Evolutionary conservation across 2,329 filamentous ascomycete genomes (phyloP).

Genomic region (Talaromyces sp.): DNA sequence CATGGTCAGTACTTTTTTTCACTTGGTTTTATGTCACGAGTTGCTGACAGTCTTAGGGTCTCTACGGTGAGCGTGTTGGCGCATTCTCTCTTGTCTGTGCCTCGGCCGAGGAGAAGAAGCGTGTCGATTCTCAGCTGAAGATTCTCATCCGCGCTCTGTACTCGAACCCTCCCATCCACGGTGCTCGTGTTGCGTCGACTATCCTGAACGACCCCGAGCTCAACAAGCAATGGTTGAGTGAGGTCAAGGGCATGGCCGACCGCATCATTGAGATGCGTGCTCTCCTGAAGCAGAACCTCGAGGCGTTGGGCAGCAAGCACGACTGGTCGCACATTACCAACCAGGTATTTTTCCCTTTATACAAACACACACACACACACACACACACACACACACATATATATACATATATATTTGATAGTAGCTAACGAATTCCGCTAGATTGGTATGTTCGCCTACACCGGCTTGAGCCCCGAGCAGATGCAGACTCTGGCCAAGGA

Average conservation of each 20-base stretch:
- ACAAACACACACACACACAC: too few relatives aligned
- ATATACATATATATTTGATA: too few relatives aligned
- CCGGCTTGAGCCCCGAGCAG: slow-evolving; percentile 81
- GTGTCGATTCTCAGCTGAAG: slow-evolving; percentile 95
- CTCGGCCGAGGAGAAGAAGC: slow-evolving; percentile 85
- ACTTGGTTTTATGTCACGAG: background rate
- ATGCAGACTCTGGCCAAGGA: slow-evolving; percentile 90
- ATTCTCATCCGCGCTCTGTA: slow-evolving; percentile 94
- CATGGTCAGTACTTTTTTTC: slow-evolving; percentile 60
- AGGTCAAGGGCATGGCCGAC: slow-evolving; percentile 98
- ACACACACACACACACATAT: too few relatives aligned
- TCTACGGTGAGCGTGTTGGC: slow-evolving; percentile 96
- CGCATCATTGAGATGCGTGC: slow-evolving; percentile 98
- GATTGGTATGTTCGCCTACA: slow-evolving; percentile 99
- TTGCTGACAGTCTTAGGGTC: slow-evolving; percentile 54
- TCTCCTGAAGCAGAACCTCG: slow-evolving; percentile 87
- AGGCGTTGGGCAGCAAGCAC: slow-evolving; percentile 90
- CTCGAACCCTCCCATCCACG: slow-evolving; percentile 97
- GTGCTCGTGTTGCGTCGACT: slow-evolving; percentile 84
- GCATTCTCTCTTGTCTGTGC: slow-evolving; percentile 90
- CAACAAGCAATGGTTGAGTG: slow-evolving; percentile 88
- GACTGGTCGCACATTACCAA: slow-evolving; percentile 99
- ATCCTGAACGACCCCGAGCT: slow-evolving; percentile 81
- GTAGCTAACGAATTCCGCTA: slow-evolving; percentile 18
- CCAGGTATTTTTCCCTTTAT: slow-evolving; percentile 56